A percentile compares a stretch with the other conserved stretches of the same genome.
phyloP scores from a whole-genome alignment of 306 rosid species.

The Cucurbita argyrosperma region DNA sequence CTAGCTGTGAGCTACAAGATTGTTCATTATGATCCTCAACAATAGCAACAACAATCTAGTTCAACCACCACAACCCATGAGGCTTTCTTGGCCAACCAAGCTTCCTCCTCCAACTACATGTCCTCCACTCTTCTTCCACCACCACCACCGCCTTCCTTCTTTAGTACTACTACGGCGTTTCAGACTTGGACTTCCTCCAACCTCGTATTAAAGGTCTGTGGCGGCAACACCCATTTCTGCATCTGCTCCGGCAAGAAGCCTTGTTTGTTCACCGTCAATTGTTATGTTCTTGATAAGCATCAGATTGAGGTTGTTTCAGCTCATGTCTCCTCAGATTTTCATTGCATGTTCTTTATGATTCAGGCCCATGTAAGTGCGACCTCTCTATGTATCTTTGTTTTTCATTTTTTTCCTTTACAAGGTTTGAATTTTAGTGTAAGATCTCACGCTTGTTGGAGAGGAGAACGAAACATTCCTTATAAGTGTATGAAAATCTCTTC shows the following conservation, averaged over 20 bases:
- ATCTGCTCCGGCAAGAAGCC: constrained; percentile 30
- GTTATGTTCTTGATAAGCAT: constrained; percentile 43
- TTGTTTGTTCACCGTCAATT: constrained; percentile 25
- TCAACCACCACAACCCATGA: constrained; percentile 5
- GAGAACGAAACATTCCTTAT: too few species aligned
- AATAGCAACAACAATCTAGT: neutral
- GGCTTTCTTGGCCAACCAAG: constrained; percentile 21
- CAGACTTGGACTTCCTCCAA: constrained; percentile 46
- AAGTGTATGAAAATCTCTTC: too few species aligned
- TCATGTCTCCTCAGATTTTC: constrained; percentile 17
- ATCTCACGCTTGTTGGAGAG: neutral
- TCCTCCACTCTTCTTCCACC: neutral
- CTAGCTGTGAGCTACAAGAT: neutral
- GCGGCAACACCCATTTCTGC: constrained; percentile 41
- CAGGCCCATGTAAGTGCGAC: constrained; percentile 32
- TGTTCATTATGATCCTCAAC: neutral
- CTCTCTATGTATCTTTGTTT: neutral
- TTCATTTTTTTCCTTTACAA: neutral
- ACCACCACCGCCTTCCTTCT: neutral
- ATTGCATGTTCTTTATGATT: constrained; percentile 32
- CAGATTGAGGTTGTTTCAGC: constrained; percentile 31
- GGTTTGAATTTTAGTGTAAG: neutral
- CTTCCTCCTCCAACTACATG: constrained; percentile 5
- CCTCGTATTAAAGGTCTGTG: constrained; percentile 34
- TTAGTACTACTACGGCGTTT: constrained; percentile 3